Evolutionary conservation across 2,329 filamentous ascomycete species (phyloP).

Genomic region (Aciculosporium take): DNA sequence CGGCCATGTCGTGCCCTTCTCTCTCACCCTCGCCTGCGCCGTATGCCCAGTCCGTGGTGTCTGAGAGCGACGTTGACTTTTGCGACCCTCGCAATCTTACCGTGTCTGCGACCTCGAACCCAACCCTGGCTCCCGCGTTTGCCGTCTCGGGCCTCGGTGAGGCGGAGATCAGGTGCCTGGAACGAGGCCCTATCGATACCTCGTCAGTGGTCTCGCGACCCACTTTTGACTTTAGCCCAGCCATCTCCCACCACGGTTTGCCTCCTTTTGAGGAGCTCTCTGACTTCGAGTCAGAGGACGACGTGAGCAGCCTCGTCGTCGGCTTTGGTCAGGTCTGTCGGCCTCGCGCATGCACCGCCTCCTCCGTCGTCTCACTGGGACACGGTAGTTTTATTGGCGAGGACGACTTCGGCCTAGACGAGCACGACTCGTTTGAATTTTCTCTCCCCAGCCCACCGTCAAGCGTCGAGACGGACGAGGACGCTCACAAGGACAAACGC

Average conservation of each 20-base stretch:
- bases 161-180: conserved; percentile 39
- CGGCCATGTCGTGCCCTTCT: conserved; percentile 65
- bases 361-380: conserved; percentile 51
- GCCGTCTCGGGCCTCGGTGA: conserved; percentile 51
- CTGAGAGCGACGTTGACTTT: conserved; percentile 65
- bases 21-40: conserved; percentile 78
- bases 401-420: conserved; percentile 64
- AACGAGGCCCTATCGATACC: conserved; percentile 34
- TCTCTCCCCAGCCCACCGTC: conserved; percentile 47
- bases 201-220: conserved; percentile 23
- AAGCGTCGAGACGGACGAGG: conserved; percentile 20
- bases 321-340: conserved; percentile 56
- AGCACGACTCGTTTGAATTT: conserved; percentile 46
- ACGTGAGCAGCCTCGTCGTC: conserved; percentile 60
- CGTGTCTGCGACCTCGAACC: conserved; percentile 42
- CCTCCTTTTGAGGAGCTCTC: conserved; percentile 74
- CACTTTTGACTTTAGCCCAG: conserved; percentile 37
- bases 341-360: conserved; percentile 53
- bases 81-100: conserved; percentile 87
- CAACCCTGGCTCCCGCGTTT: conserved; percentile 44
- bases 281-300: conserved; percentile 82
- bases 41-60: conserved; percentile 52
- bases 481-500: conserved; percentile 42
- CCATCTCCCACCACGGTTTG: conserved; percentile 42
- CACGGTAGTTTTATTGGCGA: conserved; percentile 66